Conservation (phyloP, 192 early-diverging fungal genomes). For the Chytriomyces confervae region DNA sequence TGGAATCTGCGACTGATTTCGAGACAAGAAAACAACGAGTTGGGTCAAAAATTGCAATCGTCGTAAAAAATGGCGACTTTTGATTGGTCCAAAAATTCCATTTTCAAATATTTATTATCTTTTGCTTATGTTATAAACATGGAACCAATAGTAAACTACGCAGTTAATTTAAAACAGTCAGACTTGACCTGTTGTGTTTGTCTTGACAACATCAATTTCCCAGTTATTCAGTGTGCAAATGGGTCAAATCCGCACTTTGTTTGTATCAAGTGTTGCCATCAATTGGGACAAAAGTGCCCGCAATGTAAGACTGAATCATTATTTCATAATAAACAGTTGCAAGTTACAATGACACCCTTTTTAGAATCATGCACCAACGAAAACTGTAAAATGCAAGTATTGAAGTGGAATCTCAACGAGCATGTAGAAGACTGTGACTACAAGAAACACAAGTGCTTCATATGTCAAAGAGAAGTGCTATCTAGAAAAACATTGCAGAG, state of each 20-base stretch:
- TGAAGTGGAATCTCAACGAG: background rate
- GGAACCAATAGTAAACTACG: background rate
- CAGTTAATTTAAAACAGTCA: background rate
- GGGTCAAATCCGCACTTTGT: background rate
- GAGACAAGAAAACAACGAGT: slow-evolving; percentile 1
- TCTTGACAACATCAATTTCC: background rate
- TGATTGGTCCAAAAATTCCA: background rate
- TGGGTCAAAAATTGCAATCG: background rate
- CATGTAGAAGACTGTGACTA: background rate
- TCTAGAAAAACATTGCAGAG: too few relatives aligned
- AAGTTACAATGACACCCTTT: background rate
- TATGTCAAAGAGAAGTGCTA: background rate
- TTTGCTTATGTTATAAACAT: background rate
- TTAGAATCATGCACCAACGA: background rate
- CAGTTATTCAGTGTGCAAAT: background rate
- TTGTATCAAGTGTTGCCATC: background rate
- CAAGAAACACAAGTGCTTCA: background rate
- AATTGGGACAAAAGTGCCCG: background rate
- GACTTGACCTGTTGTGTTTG: background rate
- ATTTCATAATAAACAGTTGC: background rate
- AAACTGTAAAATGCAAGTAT: background rate
- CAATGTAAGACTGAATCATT: background rate
- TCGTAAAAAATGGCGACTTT: slow-evolving; percentile 5
- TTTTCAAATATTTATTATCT: background rate
- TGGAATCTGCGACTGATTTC: slow-evolving; percentile 23